phyloP scores from a whole-genome alignment of 1,284 basidiomycete species.

The Sphaerobolus stellatus region DNA sequence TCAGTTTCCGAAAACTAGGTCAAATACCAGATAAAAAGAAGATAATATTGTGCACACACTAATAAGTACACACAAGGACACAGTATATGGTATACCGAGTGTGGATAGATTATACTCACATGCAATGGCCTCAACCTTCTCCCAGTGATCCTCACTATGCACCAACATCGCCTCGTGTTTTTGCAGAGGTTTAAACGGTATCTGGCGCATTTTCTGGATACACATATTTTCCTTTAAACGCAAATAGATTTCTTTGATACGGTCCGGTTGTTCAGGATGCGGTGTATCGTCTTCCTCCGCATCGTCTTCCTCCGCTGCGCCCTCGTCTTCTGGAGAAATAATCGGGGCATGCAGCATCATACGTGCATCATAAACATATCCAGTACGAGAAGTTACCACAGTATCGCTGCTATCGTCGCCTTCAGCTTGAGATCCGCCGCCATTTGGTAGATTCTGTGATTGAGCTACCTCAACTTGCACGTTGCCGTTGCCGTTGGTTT shows the following conservation, averaged over 20 bases:
- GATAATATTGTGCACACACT: too few relatives aligned
- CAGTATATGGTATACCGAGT: not conserved
- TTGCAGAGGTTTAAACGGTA: slow-evolving; percentile 74
- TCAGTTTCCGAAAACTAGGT: slow-evolving; percentile 3
- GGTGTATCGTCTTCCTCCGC: slow-evolving; percentile 59
- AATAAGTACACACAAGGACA: too few relatives aligned
- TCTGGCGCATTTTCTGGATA: slow-evolving; percentile 70
- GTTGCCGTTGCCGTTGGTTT: too few relatives aligned
- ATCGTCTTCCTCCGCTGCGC: slow-evolving; percentile 77
- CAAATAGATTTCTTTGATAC: slow-evolving; percentile 80
- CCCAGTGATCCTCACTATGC: slow-evolving; percentile 88
- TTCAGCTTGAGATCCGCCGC: not conserved
- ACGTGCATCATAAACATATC: slow-evolving; percentile 83
- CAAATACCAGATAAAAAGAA: too few relatives aligned
- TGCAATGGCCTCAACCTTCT: slow-evolving; percentile 79
- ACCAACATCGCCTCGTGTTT: slow-evolving; percentile 84
- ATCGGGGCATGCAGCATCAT: slow-evolving; percentile 79
- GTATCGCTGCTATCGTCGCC: not conserved
- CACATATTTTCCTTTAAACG: slow-evolving; percentile 63
- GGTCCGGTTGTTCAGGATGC: slow-evolving; percentile 88
- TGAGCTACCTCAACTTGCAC: too few relatives aligned
- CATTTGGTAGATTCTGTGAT: not conserved
- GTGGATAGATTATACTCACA: slow-evolving; percentile 45
- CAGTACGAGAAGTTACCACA: slow-evolving; percentile 34
- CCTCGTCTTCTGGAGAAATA: slow-evolving; percentile 42